Evolutionary conservation across 371 early-diverging fungal genomes (phyloP), one percentile per base, ranked within the genome.

Genomic region (Capillidium heterosporum): DNA sequence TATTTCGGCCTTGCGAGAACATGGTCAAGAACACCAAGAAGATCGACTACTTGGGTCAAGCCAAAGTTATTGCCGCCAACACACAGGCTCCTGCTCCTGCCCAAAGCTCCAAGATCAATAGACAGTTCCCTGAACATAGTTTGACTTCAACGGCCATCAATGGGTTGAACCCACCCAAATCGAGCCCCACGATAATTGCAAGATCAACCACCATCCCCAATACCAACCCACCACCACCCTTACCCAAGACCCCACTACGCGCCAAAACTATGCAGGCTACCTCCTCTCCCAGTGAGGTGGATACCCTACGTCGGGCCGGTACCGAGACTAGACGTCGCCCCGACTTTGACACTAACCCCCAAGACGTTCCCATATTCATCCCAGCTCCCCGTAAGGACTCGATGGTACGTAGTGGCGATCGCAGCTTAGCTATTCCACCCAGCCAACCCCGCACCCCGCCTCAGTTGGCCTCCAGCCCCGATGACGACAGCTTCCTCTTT

Each of bases 1-100:
- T 91, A 17, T 93, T 82, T 63, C 73, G 86, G 47, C 97, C 95
- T 26, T 73, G 86, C 8, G 86, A 82, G 48, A 78, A 76, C 58
- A 87, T 86, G 62, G 69, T 88, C 46, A 78, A 82, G 63, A 87
- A 85, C 65, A 64, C 82, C 1, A 76, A 79, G 52, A 80, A 80
- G 64, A 77, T 84, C 31, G 81, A 89, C 58, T 87, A 85, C 61
- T 63, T 87, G 23, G 88, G 90, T 27, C 74, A 76, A 27, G 73
- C 85, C 50, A 82, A 75, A 59, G 83, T 89, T 13, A 81, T 89
- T 57, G 89, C 89, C 13, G 76, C 73, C 0, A 62, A 68, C 3
- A 74, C 80, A 52, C 65, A 64, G 0, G 42, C 23, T 2, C 55
- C 55, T 8, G 23, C 55, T 17, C 3, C 21, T 5, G 4, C n/a